Conservation (phyloP, 768 basidiomycete species). For the Thelephora ganbajun region DNA sequence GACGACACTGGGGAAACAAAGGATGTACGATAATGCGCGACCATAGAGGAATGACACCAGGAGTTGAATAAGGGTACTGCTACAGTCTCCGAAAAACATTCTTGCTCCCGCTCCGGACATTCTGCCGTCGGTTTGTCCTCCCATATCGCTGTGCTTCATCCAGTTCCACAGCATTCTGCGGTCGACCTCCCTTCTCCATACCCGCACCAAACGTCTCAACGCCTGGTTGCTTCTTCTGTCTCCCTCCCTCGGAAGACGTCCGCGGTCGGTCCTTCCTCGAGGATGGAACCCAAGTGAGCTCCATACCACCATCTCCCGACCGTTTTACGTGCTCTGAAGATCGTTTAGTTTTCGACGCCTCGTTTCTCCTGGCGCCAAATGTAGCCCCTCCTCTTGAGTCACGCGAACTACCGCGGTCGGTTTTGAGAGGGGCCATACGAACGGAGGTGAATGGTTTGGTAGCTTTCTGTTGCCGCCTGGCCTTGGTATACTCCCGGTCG, state of each 20-base stretch:
- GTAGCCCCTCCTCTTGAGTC: constrained; percentile 38
- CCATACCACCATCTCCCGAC: constrained; percentile 53
- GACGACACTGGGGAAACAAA: too few relatives aligned
- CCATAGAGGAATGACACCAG: too few relatives aligned
- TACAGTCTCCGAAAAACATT: constrained; percentile 45
- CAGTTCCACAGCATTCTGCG: constrained; percentile 21
- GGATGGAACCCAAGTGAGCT: constrained; percentile 73
- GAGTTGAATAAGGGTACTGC: neutral
- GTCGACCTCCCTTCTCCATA: constrained; percentile 60
- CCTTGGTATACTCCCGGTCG: neutral
- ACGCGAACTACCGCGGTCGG: constrained; percentile 12
- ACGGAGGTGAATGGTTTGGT: constrained; percentile 25
- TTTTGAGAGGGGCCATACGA: constrained; percentile 49
- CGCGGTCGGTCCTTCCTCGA: constrained; percentile 5
- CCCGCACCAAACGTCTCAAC: constrained; percentile 79
- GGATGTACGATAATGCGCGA: too few relatives aligned
- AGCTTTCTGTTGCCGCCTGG: neutral
- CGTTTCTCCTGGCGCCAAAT: constrained; percentile 52
- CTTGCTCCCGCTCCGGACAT: constrained; percentile 79
- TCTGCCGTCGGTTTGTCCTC: constrained; percentile 65
- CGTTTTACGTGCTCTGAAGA: constrained; percentile 8
- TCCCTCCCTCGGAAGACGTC: constrained; percentile 13
- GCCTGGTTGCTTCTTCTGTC: constrained; percentile 30
- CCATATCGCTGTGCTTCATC: constrained; percentile 62
- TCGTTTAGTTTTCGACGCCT: constrained; percentile 10